Evolutionary conservation across 331 rosid species (phyloP).

Genomic region (Prunus yedoensis): DNA sequence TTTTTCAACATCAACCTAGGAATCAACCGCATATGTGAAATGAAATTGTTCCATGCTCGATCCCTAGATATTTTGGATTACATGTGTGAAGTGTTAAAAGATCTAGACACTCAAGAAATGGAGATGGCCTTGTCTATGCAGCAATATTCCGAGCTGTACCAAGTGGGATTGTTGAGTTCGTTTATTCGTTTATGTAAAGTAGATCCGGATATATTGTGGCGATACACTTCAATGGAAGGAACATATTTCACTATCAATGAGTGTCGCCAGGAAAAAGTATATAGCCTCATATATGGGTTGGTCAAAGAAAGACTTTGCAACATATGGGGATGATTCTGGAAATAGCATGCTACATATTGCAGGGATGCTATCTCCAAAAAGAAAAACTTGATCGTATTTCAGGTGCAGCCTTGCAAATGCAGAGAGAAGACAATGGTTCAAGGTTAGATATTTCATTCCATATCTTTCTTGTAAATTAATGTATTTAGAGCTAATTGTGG

Average conservation of each 20-base stretch:
- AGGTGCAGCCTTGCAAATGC: not conserved
- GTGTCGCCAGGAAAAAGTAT: not conserved
- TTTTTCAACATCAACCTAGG: not conserved
- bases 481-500: too few species aligned
- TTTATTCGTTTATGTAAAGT: not conserved
- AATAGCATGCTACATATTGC: not conserved
- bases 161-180: not conserved
- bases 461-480: too few species aligned
- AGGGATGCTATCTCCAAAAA: not conserved
- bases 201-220: not conserved
- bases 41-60: not conserved
- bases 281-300: not conserved
- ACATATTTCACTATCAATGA: not conserved
- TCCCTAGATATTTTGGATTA: not conserved
- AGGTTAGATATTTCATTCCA: not conserved
- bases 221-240: accelerated
- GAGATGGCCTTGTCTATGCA: accelerated
- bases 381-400: not conserved
- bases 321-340: accelerated
- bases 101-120: not conserved
- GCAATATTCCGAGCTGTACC: accelerated
- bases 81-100: not conserved
- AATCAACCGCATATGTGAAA: not conserved
- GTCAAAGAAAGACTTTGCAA: not conserved
- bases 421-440: not conserved